A percentile compares a stretch with the other conserved stretches of the same genome.
phyloP scores from a whole-genome alignment of 148 eudicot genomes.

The Diospyros lotus region DNA sequence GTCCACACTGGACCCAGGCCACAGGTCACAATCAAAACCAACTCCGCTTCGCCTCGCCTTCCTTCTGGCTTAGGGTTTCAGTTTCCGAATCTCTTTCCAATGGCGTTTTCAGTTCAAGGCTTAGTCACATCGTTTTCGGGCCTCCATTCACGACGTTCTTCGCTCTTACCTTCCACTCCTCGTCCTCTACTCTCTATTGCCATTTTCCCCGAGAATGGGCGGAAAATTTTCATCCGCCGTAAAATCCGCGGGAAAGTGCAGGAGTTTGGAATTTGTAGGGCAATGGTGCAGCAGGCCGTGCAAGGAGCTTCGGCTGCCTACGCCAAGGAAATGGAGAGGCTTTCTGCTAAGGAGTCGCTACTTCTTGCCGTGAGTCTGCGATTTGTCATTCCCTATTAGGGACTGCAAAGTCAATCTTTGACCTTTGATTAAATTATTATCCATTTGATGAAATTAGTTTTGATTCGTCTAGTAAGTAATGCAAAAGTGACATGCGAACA shows the following conservation, averaged over 20 bases:
- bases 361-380: conserved; percentile 63
- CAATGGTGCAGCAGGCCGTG: conserved; percentile 55
- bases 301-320: conserved; percentile 73
- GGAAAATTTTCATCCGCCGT: conserved; percentile 2
- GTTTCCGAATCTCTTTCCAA: not conserved
- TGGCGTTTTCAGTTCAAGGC: conserved; percentile 31
- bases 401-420: not conserved
- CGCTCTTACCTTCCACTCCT: conserved; percentile 1
- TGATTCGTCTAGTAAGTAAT: no score
- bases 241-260: conserved; percentile 18
- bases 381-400: not conserved
- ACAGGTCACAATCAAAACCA: no score
- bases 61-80: conserved; percentile 1
- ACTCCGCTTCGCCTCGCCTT: no score
- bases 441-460: not conserved
- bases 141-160: conserved; percentile 5
- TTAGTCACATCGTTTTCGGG: conserved; percentile 15
- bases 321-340: conserved; percentile 85
- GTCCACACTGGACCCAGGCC: no score
- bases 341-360: conserved; percentile 85
- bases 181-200: not conserved
- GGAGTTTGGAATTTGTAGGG: conserved; percentile 23
- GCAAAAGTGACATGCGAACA: no score
- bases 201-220: conserved; percentile 8
- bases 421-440: not conserved